Evolutionary conservation across 192 early-diverging fungal genomes (phyloP), one percentile per base, ranked within the genome.

Genomic region (Dimargaris verticillata): DNA sequence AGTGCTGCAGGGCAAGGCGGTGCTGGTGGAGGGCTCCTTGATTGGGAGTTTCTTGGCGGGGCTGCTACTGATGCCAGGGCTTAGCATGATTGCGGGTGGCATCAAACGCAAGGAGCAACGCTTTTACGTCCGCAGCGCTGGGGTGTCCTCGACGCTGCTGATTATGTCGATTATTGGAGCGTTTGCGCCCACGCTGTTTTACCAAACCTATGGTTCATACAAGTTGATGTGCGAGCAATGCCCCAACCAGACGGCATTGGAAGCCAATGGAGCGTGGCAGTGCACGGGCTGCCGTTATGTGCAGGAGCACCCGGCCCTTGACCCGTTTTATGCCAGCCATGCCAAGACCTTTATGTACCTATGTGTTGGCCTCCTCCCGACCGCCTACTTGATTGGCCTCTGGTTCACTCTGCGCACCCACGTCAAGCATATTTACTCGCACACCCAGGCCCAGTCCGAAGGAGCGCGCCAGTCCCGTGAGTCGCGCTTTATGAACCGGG

Each of bases 391-490:
- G 45, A 83, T 93, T 62, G 95, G 92, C 33, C 77, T 98, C 58
- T 85, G 82, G 79, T 98, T 96, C 61, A 91, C 90, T 58, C 81
- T 98, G 25, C 80, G 85, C 54, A 98, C 95, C 0, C 95, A 98
- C 64, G 84, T 87, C 41, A 78, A 85, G 60, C 80, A 74, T 54
- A 88, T 88, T 62, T 88, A 88, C 68, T 73, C 72, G 17, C 33
- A 38, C 33, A 38, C 33, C 2, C 24, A 66, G 66, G 46, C 59
- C 64, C 51, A 77, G 72, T 60, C 72, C 74, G 15, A 75, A 72
- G 53, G 53, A 69, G 28, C 64, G 70, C 43, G 68, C 70, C 24
- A 59, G 20, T 41, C 57, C 57, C 57, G 43, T 28, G 24, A 59
- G 42, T 44, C 57, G 33, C 57, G 57, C n/a, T 59, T 59, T 15